These are phyloP conservation scores for Penicillium coffeae DNA, from an alignment of 495 filamentous ascomycete genomes.

Conservation along the genomic window DNA sequence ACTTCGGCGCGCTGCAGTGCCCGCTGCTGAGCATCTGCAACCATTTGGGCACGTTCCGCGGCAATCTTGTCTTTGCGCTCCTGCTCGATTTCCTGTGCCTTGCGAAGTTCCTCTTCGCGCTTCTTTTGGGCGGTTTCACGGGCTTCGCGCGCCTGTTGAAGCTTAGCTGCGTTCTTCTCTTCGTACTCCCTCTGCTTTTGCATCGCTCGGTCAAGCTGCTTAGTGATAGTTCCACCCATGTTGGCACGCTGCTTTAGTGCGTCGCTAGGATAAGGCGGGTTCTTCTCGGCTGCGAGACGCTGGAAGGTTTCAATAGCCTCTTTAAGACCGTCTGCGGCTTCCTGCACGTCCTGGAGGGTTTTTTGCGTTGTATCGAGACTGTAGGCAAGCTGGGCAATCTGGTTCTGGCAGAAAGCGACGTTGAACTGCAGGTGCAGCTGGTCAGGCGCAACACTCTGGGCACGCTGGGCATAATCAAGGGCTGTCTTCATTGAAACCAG, in stretches of 20 bases:
- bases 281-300: conserved; percentile 73
- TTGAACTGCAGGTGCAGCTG: conserved; percentile 94
- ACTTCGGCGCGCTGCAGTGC: conserved; percentile 69
- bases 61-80: conserved; percentile 73
- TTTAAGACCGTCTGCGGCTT: conserved; percentile 79
- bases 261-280: conserved; percentile 83
- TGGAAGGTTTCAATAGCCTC: conserved; percentile 79
- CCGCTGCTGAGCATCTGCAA: conserved; percentile 67
- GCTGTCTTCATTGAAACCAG: conserved; percentile 78
- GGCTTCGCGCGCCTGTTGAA: conserved; percentile 67
- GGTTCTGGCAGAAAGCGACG: conserved; percentile 93
- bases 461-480: conserved; percentile 84
- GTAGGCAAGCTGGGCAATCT: conserved; percentile 80
- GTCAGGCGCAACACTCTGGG: conserved; percentile 71
- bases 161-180: conserved; percentile 81
- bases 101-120: conserved; percentile 67
- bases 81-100: conserved; percentile 59
- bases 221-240: conserved; percentile 93
- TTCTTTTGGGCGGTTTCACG: conserved; percentile 72
- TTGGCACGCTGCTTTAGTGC: conserved; percentile 92
- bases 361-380: conserved; percentile 68
- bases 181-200: conserved; percentile 88
- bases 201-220: conserved; percentile 80
- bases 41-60: conserved; percentile 74
- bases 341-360: conserved; percentile 71